These are phyloP conservation scores for Pseudoturritis turrita DNA, from an alignment of 345 rosid species.

Conservation along the genomic window DNA sequence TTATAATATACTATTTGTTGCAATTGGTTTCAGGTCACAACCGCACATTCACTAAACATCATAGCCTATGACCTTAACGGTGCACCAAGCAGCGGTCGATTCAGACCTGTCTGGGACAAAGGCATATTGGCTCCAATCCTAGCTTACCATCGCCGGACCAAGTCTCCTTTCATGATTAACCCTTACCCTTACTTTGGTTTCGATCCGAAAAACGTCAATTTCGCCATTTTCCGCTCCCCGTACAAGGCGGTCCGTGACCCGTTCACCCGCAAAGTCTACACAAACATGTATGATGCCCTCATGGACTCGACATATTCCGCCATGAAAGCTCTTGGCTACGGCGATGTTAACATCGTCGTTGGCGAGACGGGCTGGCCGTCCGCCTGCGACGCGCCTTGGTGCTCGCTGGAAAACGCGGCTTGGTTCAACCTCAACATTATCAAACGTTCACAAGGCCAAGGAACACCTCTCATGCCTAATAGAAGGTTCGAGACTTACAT, in stretches of 20 bases:
- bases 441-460: slow-evolving; percentile 41
- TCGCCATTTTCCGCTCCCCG: slow-evolving; percentile 44
- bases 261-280: slow-evolving; percentile 50
- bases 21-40: slow-evolving; percentile 51
- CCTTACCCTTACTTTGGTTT: slow-evolving; percentile 80
- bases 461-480: slow-evolving; percentile 86
- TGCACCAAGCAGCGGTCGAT: slow-evolving; percentile 56
- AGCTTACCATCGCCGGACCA: slow-evolving; percentile 56
- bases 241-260: slow-evolving; percentile 50
- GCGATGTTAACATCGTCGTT: slow-evolving; percentile 55
- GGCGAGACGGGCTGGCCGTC: slow-evolving; percentile 95
- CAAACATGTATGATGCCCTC: slow-evolving; percentile 64
- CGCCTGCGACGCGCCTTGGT: slow-evolving; percentile 47
- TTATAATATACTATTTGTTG: background rate
- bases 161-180: slow-evolving; percentile 73
- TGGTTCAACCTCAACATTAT: slow-evolving; percentile 54
- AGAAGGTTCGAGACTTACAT: slow-evolving; percentile 61
- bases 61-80: slow-evolving; percentile 31
- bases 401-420: slow-evolving; percentile 50
- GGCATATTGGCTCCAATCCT: slow-evolving; percentile 58
- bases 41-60: slow-evolving; percentile 66
- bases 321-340: slow-evolving; percentile 65
- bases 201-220: slow-evolving; percentile 39
- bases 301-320: slow-evolving; percentile 65
- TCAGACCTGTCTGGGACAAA: slow-evolving; percentile 44